A percentile compares a stretch with the other conserved stretches of the same genome.
Evolutionary conservation across 176 grass and related monocot genomes (phyloP).

Genomic region (Zea luxurians): DNA sequence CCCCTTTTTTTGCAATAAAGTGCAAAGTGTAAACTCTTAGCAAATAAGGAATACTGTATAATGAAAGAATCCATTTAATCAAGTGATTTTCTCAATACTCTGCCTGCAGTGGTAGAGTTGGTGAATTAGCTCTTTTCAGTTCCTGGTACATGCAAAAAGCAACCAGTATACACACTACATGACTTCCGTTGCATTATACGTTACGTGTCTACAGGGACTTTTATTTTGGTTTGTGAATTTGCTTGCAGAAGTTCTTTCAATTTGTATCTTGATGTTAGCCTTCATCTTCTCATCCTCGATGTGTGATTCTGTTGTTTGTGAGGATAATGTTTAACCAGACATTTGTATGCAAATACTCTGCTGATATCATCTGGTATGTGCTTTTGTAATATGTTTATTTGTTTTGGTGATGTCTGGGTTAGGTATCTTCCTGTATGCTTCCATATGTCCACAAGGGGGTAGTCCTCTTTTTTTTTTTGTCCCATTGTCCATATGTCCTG

Average conservation of each 20-base stretch:
- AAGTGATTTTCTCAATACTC: background rate
- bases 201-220: background rate
- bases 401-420: too few relatives aligned
- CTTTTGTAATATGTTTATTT: too few relatives aligned
- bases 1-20: background rate
- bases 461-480: too few relatives aligned
- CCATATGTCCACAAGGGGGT: too few relatives aligned
- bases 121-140: background rate
- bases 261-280: constrained; percentile 3
- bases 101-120: background rate
- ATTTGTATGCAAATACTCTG: too few relatives aligned
- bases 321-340: too few relatives aligned
- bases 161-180: background rate
- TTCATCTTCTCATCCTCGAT: too few relatives aligned
- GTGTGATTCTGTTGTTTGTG: too few relatives aligned
- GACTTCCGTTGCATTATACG: background rate
- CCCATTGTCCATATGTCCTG: too few relatives aligned
- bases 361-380: too few relatives aligned
- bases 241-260: background rate
- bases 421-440: too few relatives aligned
- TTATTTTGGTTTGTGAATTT: background rate
- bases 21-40: background rate
- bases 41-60: background rate
- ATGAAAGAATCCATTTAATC: background rate
- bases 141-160: constrained; percentile 8